A percentile compares a stretch with the other conserved stretches of the same genome.
Evolutionary conservation across 1,284 basidiomycete species (phyloP).

Genomic region (Tilletiopsis washingtonensis): DNA sequence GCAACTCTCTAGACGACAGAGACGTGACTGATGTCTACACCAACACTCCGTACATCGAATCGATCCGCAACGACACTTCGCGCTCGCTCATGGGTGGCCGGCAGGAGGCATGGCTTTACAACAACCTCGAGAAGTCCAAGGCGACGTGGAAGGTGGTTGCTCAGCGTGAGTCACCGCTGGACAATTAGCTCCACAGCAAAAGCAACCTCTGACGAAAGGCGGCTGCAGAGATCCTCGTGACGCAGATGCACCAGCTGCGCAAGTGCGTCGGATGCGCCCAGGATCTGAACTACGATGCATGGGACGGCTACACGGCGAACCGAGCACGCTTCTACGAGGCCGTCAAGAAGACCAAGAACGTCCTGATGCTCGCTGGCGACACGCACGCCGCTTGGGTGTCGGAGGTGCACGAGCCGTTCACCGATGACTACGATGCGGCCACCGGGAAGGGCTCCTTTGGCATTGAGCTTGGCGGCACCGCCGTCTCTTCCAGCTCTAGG

Average conservation of each 20-base stretch:
- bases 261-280: slow-evolving; percentile 42
- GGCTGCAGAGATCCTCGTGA: slow-evolving; percentile 37
- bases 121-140: slow-evolving; percentile 54
- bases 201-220: too few species aligned
- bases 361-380: slow-evolving; percentile 55
- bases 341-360: slow-evolving; percentile 55
- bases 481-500: slow-evolving; percentile 58
- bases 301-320: slow-evolving; percentile 61
- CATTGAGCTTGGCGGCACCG: slow-evolving; percentile 62
- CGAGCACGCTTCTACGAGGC: slow-evolving; percentile 57
- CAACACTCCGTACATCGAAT: slow-evolving; percentile 51
- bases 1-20: too few species aligned
- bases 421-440: slow-evolving; percentile 52
- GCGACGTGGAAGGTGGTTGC: slow-evolving; percentile 58
- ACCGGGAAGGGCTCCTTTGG: slow-evolving; percentile 57
- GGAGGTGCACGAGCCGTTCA: slow-evolving; percentile 21
- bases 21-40: slow-evolving; percentile 59
- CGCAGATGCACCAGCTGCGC: slow-evolving; percentile 7
- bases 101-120: slow-evolving; percentile 59
- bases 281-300: slow-evolving; percentile 57
- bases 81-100: slow-evolving; percentile 53
- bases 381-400: slow-evolving; percentile 55
- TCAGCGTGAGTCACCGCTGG: too few species aligned
- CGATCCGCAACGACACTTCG: slow-evolving; percentile 24
- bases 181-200: too few species aligned